phyloP scores from a whole-genome alignment of 495 filamentous ascomycete species.

The Pseudomonodictys pantanalensis region DNA sequence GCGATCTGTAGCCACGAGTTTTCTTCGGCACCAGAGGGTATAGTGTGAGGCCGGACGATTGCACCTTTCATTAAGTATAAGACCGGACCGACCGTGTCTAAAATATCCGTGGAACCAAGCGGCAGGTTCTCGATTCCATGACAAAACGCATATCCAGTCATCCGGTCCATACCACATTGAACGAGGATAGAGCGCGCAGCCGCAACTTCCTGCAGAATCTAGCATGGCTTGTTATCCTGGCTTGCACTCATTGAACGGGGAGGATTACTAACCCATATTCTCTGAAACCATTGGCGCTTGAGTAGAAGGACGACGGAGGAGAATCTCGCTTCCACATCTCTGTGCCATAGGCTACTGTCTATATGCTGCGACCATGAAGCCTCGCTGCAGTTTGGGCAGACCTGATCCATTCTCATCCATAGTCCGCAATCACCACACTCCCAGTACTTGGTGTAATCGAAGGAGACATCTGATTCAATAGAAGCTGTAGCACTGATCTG shows the following conservation, averaged over 20 bases:
- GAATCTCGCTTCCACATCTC: no score
- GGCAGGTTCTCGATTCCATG: not conserved
- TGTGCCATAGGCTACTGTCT: no score
- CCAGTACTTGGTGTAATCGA: not conserved
- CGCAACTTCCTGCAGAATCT: not conserved
- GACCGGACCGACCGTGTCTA: not conserved
- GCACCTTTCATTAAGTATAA: not conserved
- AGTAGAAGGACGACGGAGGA: no score
- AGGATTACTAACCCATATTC: not conserved
- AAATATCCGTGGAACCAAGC: not conserved
- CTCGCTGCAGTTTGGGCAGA: no score
- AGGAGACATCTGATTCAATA: not conserved
- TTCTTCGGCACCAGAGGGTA: no score
- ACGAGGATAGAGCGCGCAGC: not conserved
- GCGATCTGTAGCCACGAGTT: no score
- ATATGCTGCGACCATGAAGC: no score
- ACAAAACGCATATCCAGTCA: not conserved
- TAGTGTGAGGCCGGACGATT: no score
- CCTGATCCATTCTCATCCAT: not conserved
- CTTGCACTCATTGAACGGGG: no score
- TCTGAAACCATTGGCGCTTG: not conserved
- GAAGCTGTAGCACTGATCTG: no score
- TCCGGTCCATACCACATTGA: not conserved
- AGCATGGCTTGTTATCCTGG: not conserved
- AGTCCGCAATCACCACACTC: not conserved